These are phyloP conservation scores for Perkinsus olseni DNA, from an alignment of 169 alveolate species.

Conservation along the genomic window DNA sequence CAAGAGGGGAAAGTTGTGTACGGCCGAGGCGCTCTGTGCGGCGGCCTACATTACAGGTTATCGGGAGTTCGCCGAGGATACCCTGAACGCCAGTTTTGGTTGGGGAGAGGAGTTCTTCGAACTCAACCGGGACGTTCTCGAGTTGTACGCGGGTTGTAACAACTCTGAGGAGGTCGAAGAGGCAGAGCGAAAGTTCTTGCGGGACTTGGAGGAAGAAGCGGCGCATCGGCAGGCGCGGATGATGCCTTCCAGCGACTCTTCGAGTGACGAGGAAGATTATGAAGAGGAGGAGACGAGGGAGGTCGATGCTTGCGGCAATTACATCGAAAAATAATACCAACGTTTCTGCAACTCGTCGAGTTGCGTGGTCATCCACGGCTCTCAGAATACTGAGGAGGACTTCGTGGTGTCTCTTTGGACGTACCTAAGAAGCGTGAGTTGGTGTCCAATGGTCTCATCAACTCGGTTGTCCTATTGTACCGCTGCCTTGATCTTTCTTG, in stretches of 20 bases:
- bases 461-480: neutral
- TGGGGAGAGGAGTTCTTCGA: neutral
- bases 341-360: neutral
- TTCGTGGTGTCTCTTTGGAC: too few relatives aligned
- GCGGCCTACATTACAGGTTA: neutral
- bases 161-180: neutral
- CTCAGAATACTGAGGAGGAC: too few relatives aligned
- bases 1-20: neutral
- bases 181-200: neutral
- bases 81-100: neutral
- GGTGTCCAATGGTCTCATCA: neutral
- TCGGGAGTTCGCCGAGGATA: neutral
- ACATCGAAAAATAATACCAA: neutral
- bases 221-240: neutral
- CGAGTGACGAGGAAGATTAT: neutral
- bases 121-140: neutral
- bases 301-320: neutral
- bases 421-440: neutral
- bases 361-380: neutral
- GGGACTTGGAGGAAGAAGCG: neutral
- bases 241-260: neutral
- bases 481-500: neutral
- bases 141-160: neutral
- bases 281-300: neutral
- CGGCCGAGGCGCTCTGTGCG: conserved; percentile 6